These are phyloP conservation scores for Aspergillus incahuasiensis DNA, from an alignment of 495 filamentous ascomycete genomes.

Conservation along the genomic window DNA sequence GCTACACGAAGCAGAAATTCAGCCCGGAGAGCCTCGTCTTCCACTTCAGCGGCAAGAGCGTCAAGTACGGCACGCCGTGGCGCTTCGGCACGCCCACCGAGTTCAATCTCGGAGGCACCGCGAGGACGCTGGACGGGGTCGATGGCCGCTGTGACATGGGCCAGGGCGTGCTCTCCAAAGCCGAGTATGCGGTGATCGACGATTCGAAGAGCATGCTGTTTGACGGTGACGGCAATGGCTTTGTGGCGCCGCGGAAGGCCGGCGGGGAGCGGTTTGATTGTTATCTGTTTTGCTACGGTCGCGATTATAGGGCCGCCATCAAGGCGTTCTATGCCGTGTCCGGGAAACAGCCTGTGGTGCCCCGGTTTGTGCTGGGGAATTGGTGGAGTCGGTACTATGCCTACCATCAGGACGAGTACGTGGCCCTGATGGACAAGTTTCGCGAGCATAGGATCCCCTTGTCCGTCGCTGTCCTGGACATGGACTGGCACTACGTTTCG, in stretches of 20 bases:
- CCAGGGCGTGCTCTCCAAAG: slow-evolving; percentile 43
- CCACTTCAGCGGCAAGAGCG: slow-evolving; percentile 28
- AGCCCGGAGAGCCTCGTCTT: slow-evolving; percentile 39
- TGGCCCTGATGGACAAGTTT: slow-evolving; percentile 49
- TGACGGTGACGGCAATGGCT: slow-evolving; percentile 43
- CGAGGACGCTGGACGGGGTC: slow-evolving; percentile 50
- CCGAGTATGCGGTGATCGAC: slow-evolving; percentile 46
- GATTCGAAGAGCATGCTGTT: slow-evolving; percentile 57
- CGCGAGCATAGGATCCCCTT: slow-evolving; percentile 44
- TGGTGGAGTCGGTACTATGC: slow-evolving; percentile 60
- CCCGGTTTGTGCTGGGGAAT: slow-evolving; percentile 55
- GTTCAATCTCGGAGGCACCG: slow-evolving; percentile 46
- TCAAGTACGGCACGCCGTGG: slow-evolving; percentile 36
- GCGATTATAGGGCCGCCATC: slow-evolving; percentile 50
- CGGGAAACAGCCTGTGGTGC: slow-evolving; percentile 50
- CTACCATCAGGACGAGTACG: slow-evolving; percentile 47
- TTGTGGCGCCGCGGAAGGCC: slow-evolving; percentile 34
- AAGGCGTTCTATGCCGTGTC: slow-evolving; percentile 52
- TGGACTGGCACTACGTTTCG: slow-evolving; percentile 58
- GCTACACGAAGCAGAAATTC: slow-evolving; percentile 49
- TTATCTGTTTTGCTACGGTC: slow-evolving; percentile 54
- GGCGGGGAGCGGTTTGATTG: slow-evolving; percentile 48
- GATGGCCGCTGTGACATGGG: slow-evolving; percentile 46
- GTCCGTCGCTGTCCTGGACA: slow-evolving; percentile 52
- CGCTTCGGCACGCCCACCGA: slow-evolving; percentile 39